phyloP scores from a whole-genome alignment of 2,329 filamentous ascomycete species.

The Cytospora schulzeri region DNA sequence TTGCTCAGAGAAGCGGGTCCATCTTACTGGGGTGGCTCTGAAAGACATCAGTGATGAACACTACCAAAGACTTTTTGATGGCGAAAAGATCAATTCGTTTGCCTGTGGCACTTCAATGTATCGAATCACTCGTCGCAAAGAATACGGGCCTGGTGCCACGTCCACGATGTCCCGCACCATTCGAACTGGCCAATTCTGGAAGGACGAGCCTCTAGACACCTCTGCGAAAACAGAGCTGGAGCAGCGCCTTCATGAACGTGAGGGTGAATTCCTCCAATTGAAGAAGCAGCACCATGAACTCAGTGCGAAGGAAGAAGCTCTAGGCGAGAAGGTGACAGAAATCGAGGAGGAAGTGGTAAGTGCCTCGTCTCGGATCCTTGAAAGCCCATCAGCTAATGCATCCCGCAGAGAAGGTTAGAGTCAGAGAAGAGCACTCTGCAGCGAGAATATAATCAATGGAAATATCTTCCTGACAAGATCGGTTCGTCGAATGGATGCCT shows the following conservation, averaged over 20 bases:
- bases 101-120: constrained; percentile 68
- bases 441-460: constrained; percentile 64
- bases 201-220: constrained; percentile 72
- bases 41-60: constrained; percentile 66
- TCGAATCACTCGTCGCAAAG: constrained; percentile 68
- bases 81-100: constrained; percentile 65
- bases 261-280: constrained; percentile 40
- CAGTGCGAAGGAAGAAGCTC: constrained; percentile 41
- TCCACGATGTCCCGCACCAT: constrained; percentile 70
- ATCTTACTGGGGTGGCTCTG: constrained; percentile 67
- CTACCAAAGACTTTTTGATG: constrained; percentile 64
- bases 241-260: constrained; percentile 50
- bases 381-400: constrained; percentile 25
- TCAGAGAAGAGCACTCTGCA: constrained; percentile 70
- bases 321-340: constrained; percentile 42
- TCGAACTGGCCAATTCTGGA: constrained; percentile 68
- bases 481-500: constrained; percentile 42
- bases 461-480: constrained; percentile 70
- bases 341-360: constrained; percentile 46
- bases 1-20: constrained; percentile 70
- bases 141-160: constrained; percentile 76
- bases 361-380: neutral
- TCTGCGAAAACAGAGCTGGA: constrained; percentile 65
- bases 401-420: constrained; percentile 50
- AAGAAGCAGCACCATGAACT: constrained; percentile 39